These are phyloP conservation scores for Geranomyces variabilis DNA, from an alignment of 192 early-diverging fungal species.

Conservation along the genomic window DNA sequence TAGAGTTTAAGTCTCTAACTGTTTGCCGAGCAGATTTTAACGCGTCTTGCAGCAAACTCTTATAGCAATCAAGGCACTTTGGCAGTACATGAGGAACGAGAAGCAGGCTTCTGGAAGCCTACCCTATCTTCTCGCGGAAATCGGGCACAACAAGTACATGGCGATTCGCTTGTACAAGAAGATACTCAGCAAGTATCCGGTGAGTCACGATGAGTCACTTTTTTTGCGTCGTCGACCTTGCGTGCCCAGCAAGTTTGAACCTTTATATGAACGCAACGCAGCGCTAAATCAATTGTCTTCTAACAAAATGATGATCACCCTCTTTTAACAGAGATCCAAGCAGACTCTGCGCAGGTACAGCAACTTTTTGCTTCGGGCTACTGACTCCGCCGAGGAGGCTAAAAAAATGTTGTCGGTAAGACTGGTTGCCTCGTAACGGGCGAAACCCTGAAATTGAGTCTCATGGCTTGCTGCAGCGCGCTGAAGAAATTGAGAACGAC, in stretches of 20 bases:
- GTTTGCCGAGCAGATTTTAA: too few relatives aligned
- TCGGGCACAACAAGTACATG: background rate
- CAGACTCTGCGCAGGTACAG: conserved; percentile 22
- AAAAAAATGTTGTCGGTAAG: conserved; percentile 7
- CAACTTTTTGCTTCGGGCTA: conserved; percentile 23
- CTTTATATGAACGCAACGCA: too few relatives aligned
- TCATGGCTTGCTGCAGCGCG: background rate
- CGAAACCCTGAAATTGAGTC: too few relatives aligned
- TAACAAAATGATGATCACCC: too few relatives aligned
- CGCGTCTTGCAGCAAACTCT: too few relatives aligned
- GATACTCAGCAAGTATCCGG: conserved; percentile 29
- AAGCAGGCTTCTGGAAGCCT: background rate
- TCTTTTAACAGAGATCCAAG: conserved; percentile 13
- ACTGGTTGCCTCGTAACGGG: too few relatives aligned
- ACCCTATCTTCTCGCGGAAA: conserved; percentile 22
- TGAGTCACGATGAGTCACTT: conserved; percentile 1
- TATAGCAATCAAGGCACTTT: conserved; percentile 18
- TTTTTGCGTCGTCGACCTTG: background rate
- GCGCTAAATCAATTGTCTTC: too few relatives aligned
- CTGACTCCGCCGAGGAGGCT: conserved; percentile 19
- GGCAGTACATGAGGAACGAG: conserved; percentile 29
- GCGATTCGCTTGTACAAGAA: conserved; percentile 15
- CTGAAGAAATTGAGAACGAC: conserved; percentile 33
- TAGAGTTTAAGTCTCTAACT: too few relatives aligned
- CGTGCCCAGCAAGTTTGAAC: too few relatives aligned